These are phyloP conservation scores for Lachnellula cervina DNA, from an alignment of 2,329 filamentous ascomycete genomes.

Conservation along the genomic window DNA sequence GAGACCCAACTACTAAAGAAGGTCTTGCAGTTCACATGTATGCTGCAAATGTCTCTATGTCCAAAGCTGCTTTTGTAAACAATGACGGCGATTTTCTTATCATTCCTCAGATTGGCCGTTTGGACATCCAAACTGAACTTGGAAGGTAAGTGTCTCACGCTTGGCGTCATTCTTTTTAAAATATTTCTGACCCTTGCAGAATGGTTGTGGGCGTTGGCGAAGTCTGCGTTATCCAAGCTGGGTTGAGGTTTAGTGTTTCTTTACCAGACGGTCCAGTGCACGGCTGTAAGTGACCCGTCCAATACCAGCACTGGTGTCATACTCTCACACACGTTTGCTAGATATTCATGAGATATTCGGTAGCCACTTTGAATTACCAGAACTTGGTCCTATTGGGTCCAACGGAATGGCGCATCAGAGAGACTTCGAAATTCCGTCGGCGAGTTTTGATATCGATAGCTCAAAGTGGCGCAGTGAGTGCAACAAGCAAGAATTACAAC, in stretches of 20 bases:
- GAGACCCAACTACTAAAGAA: constrained; percentile 43
- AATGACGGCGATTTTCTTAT: constrained; percentile 62
- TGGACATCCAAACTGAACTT: constrained; percentile 56
- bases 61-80: constrained; percentile 41
- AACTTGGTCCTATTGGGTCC: constrained; percentile 59
- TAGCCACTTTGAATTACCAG: constrained; percentile 56
- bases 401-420: constrained; percentile 59
- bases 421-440: constrained; percentile 59
- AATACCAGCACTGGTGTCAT: too few species aligned
- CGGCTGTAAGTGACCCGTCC: constrained; percentile 35
- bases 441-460: constrained; percentile 43
- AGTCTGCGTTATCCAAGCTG: constrained; percentile 58
- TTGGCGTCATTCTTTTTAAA: too few species aligned
- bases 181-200: neutral
- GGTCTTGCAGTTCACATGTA: constrained; percentile 45
- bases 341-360: constrained; percentile 61
- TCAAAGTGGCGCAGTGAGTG: constrained; percentile 12
- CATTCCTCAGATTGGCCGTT: constrained; percentile 51
- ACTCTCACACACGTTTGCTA: too few species aligned
- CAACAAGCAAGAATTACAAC: neutral
- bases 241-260: constrained; percentile 56
- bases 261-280: constrained; percentile 53
- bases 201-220: constrained; percentile 58
- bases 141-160: neutral
- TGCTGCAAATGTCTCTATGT: constrained; percentile 42